Evolutionary conservation across 192 early-diverging fungal genomes (phyloP), one percentile per base, ranked within the genome.

Genomic region (Linnemannia schmuckeri): DNA sequence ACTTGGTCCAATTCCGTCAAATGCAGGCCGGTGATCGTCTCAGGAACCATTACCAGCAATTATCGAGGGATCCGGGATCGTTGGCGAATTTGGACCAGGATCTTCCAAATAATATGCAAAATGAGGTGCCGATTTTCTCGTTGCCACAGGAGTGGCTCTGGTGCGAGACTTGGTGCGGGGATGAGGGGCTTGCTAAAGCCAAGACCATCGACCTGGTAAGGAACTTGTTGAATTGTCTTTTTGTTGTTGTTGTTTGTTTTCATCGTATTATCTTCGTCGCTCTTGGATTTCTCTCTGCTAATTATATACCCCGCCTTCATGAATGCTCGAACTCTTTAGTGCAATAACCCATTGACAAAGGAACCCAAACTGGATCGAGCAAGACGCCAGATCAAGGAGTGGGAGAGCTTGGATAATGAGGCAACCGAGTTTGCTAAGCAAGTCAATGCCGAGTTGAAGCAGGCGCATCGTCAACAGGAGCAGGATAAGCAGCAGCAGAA

Each of bases 91-190:
- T 99, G 54, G 98, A 99, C 86, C 98, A 99, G 86, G 98, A 99
- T 92, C 88, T 99, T 79, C 98, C 97, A 12, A 99, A 99, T 89
- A 97, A 98, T 74, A 97, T 99, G 96, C 94, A 96, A 76, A 94
- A 96, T 80, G 82, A 94, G 33, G 95, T 99, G 35, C 97, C 97
- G 3, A 98, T 99, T 54, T 94, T 94, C 77, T 97, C 97, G 5
- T 87, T 99, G 85, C 97, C 97, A 3, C 97, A 98, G 84, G 97
- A 98, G 73, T 99, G 98, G 98, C 90, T 99, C 69, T 99, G 98
- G 98, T 99, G 98, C 82, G 97, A 99, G 89, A 99, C 98, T 10
- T 99, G 98, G 98, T 99, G 98, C 87, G 94, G 95, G 41, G 97
- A 99, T 82, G 93, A 92, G 71, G 92, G 92, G 6, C 82, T 99